Conservation (phyloP, 129 eudicot genomes). For the Smallanthus sonchifolius region DNA sequence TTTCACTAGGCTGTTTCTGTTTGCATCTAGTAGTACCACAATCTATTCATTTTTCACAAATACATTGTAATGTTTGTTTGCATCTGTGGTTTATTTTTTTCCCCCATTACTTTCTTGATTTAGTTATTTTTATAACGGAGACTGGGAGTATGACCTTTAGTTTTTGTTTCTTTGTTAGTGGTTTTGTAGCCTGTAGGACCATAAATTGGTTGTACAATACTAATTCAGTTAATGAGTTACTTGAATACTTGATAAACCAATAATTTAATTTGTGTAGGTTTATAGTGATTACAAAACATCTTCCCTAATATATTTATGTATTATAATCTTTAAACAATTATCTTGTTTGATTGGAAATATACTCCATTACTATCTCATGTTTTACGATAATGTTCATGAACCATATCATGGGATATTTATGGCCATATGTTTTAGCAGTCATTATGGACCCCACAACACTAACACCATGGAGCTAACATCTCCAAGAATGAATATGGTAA, state of each 20-base stretch:
- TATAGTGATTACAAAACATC: background rate
- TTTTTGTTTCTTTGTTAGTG: background rate
- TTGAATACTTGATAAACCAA: background rate
- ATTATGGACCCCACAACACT: conserved; percentile 44
- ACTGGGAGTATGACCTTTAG: background rate
- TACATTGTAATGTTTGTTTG: background rate
- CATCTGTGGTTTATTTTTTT: background rate
- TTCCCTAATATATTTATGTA: background rate
- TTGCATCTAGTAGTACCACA: background rate
- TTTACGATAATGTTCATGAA: conserved; percentile 18
- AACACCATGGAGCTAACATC: conserved; percentile 54
- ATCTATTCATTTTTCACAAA: background rate
- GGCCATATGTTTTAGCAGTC: conserved; percentile 36
- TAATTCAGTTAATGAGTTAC: background rate
- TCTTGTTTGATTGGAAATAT: conserved; percentile 2
- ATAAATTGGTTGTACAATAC: conserved; percentile 1
- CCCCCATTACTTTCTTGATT: background rate
- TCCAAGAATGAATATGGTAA: conserved; percentile 58
- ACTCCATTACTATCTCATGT: conserved; percentile 3
- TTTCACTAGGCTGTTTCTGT: background rate
- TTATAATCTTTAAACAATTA: background rate
- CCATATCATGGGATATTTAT: conserved; percentile 2
- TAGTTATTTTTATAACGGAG: background rate
- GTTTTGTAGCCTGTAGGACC: background rate
- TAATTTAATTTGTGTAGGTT: background rate